Percentiles rank a stretch among this genome's conserved stretches.
Evolutionary conservation across 2,329 filamentous ascomycete genomes (phyloP).

Genomic region (Colletotrichum cereale): DNA sequence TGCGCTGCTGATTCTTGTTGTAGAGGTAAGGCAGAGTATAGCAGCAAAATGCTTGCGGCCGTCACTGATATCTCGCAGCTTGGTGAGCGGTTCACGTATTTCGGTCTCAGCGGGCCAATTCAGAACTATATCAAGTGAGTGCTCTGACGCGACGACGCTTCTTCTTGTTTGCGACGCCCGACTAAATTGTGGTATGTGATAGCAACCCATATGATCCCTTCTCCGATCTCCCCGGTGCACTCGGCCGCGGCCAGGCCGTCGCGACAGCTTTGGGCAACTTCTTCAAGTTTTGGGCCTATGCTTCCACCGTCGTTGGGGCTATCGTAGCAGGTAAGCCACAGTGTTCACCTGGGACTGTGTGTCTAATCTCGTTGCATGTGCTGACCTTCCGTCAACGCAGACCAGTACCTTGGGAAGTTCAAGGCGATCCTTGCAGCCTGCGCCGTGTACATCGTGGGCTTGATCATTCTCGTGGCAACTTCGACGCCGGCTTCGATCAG

Average conservation of each 20-base stretch:
- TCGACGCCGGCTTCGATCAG: conserved; percentile 55
- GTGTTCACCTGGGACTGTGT: neutral
- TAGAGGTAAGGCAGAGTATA: conserved; percentile 39
- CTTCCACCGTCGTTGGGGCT: conserved; percentile 26
- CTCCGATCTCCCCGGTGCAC: conserved; percentile 39
- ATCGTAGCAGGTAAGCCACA: conserved; percentile 12
- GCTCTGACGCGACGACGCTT: no score
- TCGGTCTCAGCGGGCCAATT: conserved; percentile 48
- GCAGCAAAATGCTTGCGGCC: accelerated
- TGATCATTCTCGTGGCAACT: conserved; percentile 59
- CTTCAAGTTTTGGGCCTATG: conserved; percentile 46
- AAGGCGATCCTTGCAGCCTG: conserved; percentile 68
- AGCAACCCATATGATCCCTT: conserved; percentile 44
- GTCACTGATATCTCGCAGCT: conserved; percentile 35
- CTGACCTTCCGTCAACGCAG: conserved; percentile 55
- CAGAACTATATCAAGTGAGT: conserved; percentile 50
- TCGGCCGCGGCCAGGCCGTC: conserved; percentile 42
- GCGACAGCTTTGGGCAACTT: conserved; percentile 45
- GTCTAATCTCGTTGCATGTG: accelerated
- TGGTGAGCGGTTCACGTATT: conserved; percentile 49
- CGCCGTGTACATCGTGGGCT: conserved; percentile 41
- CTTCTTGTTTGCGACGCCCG: neutral
- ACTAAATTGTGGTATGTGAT: neutral
- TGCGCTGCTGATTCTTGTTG: conserved; percentile 46
- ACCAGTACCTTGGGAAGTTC: conserved; percentile 71